A percentile compares a stretch with the other conserved stretches of the same genome.
phyloP scores from a whole-genome alignment of 371 early-diverging fungal genomes.

The Dentiscutata heterogama region DNA sequence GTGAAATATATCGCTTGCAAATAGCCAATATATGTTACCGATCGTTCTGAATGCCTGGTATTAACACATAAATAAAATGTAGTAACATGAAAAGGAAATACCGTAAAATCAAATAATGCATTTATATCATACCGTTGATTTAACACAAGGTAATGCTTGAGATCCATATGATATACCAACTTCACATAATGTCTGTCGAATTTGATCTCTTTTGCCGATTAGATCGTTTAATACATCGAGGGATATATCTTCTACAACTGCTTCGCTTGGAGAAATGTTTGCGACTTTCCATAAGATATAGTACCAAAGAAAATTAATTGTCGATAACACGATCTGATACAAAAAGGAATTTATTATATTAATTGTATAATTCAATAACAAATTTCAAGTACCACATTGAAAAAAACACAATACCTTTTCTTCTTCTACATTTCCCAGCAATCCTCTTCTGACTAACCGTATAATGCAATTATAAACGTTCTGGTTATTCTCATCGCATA shows the following conservation, averaged over 20 bases:
- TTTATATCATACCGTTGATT: conserved; percentile 12
- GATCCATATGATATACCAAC: conserved; percentile 1
- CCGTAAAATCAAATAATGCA: not conserved
- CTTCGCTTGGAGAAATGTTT: conserved; percentile 44
- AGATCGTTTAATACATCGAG: conserved; percentile 8
- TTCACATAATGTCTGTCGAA: conserved; percentile 39
- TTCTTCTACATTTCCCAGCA: conserved; percentile 53
- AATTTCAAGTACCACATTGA: not conserved
- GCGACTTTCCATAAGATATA: conserved; percentile 60
- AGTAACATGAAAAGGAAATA: not conserved
- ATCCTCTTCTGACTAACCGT: conserved; percentile 54
- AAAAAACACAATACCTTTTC: conserved; percentile 47
- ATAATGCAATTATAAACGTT: conserved; percentile 49
- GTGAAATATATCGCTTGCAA: conserved; percentile 63
- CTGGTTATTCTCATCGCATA: conserved; percentile 53
- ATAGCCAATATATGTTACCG: conserved; percentile 68
- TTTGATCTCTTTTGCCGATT: conserved; percentile 18
- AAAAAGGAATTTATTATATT: not conserved
- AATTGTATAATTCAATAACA: not conserved
- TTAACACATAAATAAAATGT: conserved; percentile 30
- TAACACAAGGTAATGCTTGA: not conserved
- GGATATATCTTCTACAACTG: not conserved
- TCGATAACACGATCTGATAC: conserved; percentile 50
- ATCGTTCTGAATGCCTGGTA: conserved; percentile 61
- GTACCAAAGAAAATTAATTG: conserved; percentile 56